Conservation (phyloP, 805 yeast genomes). For the Cyberlindnera bimundalis region DNA sequence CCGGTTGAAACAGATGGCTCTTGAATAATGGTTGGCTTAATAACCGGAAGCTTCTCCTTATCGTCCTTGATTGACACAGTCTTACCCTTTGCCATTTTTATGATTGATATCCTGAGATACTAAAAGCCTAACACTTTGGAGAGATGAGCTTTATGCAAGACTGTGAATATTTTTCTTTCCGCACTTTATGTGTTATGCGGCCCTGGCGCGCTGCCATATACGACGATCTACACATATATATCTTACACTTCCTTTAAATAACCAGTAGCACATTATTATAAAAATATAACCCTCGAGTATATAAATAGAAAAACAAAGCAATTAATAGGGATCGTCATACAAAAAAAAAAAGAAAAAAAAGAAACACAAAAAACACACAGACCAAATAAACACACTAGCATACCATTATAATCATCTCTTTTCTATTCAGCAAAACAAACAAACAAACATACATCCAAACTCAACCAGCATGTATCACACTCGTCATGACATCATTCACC, state of each 20-base stretch:
- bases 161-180: conserved; percentile 1
- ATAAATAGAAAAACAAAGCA: no score
- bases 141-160: conserved; percentile 3
- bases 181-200: not conserved
- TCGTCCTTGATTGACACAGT: conserved; percentile 9
- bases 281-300: no score
- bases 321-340: no score
- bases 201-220: conserved; percentile 1
- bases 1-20: not conserved
- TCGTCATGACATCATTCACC: conserved; percentile 40
- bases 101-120: no score
- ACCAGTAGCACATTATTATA: no score
- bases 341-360: no score
- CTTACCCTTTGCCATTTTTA: conserved; percentile 15
- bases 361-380: no score
- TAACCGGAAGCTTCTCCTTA: conserved; percentile 12
- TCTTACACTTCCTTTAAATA: no score
- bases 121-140: no score
- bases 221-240: no score
- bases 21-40: conserved; percentile 27
- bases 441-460: no score
- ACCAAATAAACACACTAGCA: no score
- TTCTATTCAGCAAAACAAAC: not conserved
- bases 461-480: conserved; percentile 25
- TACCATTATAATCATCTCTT: not conserved